Evolutionary conservation across 208 protist species (phyloP), one percentile per base, ranked within the genome.

Genomic region (Leptomonas seymouri): DNA sequence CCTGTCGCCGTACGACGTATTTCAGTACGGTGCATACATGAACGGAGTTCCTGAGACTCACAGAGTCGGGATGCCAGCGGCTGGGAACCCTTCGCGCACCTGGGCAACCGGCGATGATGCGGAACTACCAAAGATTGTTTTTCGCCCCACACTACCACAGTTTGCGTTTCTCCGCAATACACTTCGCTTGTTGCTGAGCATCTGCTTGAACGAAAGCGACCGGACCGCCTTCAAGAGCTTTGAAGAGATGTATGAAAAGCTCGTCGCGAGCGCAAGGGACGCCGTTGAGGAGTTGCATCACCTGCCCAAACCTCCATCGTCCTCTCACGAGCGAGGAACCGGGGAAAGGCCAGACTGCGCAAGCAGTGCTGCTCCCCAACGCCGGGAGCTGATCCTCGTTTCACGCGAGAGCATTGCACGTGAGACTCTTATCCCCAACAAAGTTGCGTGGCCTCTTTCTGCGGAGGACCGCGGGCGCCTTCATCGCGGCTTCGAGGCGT

Each of bases 191-290:
- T 86, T 94, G 62, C 80, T 90, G 57, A 87, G 84, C 67, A 67
- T 72, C 44, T 87, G 81, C 66, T 25, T 94, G 27, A 84, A 81
- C 34, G 91, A 90, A 51, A 81, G 91, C 61, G 86, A 93, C 67
- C 64, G 78, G n/a, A 90, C 85, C 9, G 77, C 85, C 30, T 67
- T 87, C 14, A 53, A 80, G 49, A 81, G 84, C 28, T 84, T 83
- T 55, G 64, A 87, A 57, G 64, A 85, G 23, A 44, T 83, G 59
- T 93, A 90, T 71, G 68, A 78, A 53, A 56, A 62, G 16, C 67
- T 82, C 30, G 66, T 87, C 1, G 49, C 59, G 8, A 79, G 79
- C 15, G 65, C 81, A 6, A 61, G 74, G 53, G 71, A 82, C 39
- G 66, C 84, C 28, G 67, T 89, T 34, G 70, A 50, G 20, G 56